Percentiles rank a stretch among this genome's conserved stretches.
Evolutionary conservation across 345 rosid genomes (phyloP).

Genomic region (Salix caprea): DNA sequence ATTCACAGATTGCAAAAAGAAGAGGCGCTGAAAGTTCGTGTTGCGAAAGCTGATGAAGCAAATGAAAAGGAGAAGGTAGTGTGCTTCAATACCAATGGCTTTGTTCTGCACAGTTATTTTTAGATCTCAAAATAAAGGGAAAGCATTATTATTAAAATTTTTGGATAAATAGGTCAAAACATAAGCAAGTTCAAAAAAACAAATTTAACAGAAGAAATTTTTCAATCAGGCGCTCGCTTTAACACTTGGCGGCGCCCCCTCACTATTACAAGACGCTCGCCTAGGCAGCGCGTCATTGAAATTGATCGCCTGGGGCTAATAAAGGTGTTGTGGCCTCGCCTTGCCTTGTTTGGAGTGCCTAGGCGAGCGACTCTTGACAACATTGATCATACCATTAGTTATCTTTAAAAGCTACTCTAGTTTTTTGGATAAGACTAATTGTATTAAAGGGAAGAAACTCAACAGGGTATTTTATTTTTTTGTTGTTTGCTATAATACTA

Average conservation of each 20-base stretch:
- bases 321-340: too few relatives aligned
- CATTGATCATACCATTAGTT: not conserved
- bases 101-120: not conserved
- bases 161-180: too few relatives aligned
- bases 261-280: too few relatives aligned
- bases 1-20: constrained; percentile 66
- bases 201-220: too few relatives aligned
- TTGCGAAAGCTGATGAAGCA: constrained; percentile 71
- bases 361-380: too few relatives aligned
- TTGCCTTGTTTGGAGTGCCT: too few relatives aligned
- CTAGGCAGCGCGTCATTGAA: too few relatives aligned
- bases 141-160: not conserved
- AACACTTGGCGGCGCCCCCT: too few relatives aligned
- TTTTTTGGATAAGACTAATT: not conserved
- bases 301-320: too few relatives aligned
- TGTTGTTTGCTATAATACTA: not conserved
- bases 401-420: not conserved
- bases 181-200: too few relatives aligned
- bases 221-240: too few relatives aligned
- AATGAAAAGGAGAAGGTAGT: constrained; percentile 74
- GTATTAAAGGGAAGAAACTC: too few relatives aligned
- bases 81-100: not conserved
- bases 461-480: not conserved
- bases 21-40: constrained; percentile 86
- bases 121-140: not conserved